Evolutionary conservation across 2,329 filamentous ascomycete genomes (phyloP), one percentile per base, ranked within the genome.

Genomic region (Fusarium sp.): DNA sequence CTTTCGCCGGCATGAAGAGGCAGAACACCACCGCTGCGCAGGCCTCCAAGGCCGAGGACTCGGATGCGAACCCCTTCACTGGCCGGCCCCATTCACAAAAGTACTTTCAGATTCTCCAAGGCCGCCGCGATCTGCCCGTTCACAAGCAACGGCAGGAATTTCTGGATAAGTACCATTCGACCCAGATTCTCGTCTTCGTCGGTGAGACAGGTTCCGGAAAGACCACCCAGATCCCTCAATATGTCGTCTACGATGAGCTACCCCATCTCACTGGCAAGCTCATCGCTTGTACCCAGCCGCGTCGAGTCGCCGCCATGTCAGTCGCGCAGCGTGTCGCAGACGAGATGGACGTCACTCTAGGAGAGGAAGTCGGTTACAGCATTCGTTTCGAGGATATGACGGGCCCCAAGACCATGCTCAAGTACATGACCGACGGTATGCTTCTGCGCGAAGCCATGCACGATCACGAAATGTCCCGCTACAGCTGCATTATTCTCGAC

Each of bases 341-440:
- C 77, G 96, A 99, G 83, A 92, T 99, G 86, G 96, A 98, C 77
- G 95, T 98, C 71, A 89, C 87, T 63, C 87, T 99, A 26, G 96
- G 96, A 63, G 90, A 98, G 72, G 95, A 98, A 82, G 94, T 99
- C 57, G 96, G 96, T 80, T 99, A 98, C 84, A 98, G 93, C 80
- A 98, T 99, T 79, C 93, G 96, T 85, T 99, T 99, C 81, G 97
- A 99, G 81, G 96, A 99, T 80, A 92, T 90, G 83, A 98, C 96
- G 2, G 88, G 92, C 50, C 89, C 90, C 60, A 94, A 93, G 80
- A 99, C 96, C 3, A 89, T 97, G 65, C 88, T 99, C 78, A 99
- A 99, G 85, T 99, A 99, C 85, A 99, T 99, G 96, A 99, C 97
- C 43, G 96, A 99, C 77, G 97, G 97, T 88, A 98, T 99, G 92